Conservation (phyloP, 495 filamentous ascomycete genomes). For the Penicillium bovifimosum region DNA sequence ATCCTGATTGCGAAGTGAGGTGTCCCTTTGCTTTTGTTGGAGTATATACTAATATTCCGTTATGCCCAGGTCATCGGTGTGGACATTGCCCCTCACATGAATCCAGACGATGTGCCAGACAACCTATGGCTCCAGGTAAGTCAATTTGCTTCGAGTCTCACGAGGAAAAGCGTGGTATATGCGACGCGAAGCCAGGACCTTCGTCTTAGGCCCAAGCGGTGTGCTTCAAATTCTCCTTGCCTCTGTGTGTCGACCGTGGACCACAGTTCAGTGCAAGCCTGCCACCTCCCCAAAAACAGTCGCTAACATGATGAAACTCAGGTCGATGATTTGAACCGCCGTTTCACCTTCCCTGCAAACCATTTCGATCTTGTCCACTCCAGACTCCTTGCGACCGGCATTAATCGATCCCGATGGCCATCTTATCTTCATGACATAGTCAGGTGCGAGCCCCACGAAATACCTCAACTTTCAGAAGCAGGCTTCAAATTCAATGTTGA, state of each 20-base stretch:
- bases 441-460: conserved; percentile 35
- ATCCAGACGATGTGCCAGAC: conserved; percentile 59
- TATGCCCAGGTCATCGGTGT: conserved; percentile 66
- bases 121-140: conserved; percentile 68
- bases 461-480: background rate
- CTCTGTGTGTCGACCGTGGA: background rate
- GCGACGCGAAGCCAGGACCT: background rate
- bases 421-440: conserved; percentile 75
- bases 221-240: background rate
- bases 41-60: conserved; percentile 15
- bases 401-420: conserved; percentile 70
- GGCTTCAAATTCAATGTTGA: background rate
- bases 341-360: conserved; percentile 67
- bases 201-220: background rate
- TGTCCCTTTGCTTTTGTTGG: background rate
- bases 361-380: conserved; percentile 91
- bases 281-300: background rate
- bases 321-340: conserved; percentile 73
- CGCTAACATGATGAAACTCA: conserved; percentile 30
- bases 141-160: background rate
- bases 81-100: conserved; percentile 72
- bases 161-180: background rate
- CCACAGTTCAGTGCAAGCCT: background rate
- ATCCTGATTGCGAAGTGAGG: conserved; percentile 68
- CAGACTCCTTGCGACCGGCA: conserved; percentile 69